Base-by-base conservation (phyloP, 768 basidiomycete species). In the Tulasnella sp. region DNA sequence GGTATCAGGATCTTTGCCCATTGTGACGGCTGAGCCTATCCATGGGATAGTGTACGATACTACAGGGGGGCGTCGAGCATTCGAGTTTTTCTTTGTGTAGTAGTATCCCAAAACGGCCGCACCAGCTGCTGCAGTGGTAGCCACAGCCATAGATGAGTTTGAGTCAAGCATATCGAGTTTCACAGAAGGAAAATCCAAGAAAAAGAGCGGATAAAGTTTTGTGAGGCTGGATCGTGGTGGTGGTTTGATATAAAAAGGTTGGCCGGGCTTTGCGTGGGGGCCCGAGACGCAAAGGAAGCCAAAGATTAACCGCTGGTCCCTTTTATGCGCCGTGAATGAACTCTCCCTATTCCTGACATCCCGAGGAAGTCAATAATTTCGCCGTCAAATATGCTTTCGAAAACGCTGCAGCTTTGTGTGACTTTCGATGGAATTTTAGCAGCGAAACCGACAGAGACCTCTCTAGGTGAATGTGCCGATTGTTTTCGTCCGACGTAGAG, bases 1-100 rank as follows among this genome's bases (percentile, higher is more conserved):
- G 15, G 70, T 7, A 37, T 77, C 76, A 19, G 76, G 71, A 77
- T 77, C 71, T 22, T 67, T 71, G 5, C 64, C 76, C 25, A 77
- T 9, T 12, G 39, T 38, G 1, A 71, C 29, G 17, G 76, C 71
- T 11, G 76, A 77, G 40, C 71, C 76, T 40, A 72, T 38, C 69
- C 71, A 77, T 4, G 69, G 76, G 22, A 77, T 68, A 14, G 17
- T 7, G 34, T 68, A 76, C 1, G 75, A 34, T 2, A 76, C 75
- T 9, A 76, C 38, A 39, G 75, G 75, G 1, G 75, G 75, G 14
- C 39, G 5, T 29, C 29, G 67, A 45, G 17, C 37, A 25, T 19
- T 38, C 7, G 54, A 15, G 19, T n/a, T n/a, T 37, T 58, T 74
- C 37, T 38, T 37, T 19, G 37, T 22, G 25, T 38, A 70, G 17